Percentiles rank a stretch among this genome's conserved stretches.
phyloP scores from a whole-genome alignment of 2,329 filamentous ascomycete genomes.

The Diatrype stigma region DNA sequence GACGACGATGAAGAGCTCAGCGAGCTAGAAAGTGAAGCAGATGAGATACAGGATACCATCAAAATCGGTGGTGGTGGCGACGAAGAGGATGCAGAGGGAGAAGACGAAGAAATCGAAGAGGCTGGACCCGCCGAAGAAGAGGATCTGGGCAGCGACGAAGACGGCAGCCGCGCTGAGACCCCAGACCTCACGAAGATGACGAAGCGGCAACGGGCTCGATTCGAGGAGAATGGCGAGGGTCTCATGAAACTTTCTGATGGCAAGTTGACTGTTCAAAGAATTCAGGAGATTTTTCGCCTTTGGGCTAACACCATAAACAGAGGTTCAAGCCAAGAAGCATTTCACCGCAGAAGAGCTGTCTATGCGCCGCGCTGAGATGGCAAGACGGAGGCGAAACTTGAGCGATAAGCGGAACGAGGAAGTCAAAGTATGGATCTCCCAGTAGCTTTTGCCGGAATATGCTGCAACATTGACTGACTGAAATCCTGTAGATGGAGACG shows the following conservation, averaged over 20 bases:
- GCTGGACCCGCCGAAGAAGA: slow-evolving; percentile 33
- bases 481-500: slow-evolving; percentile 66
- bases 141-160: slow-evolving; percentile 38
- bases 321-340: slow-evolving; percentile 60
- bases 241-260: slow-evolving; percentile 58
- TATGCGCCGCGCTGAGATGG: slow-evolving; percentile 61
- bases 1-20: slow-evolving; percentile 55
- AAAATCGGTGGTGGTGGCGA: slow-evolving; percentile 33
- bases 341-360: slow-evolving; percentile 60
- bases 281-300: too few species aligned
- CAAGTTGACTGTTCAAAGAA: too few species aligned
- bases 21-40: slow-evolving; percentile 50
- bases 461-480: slow-evolving; percentile 2
- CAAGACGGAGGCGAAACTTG: slow-evolving; percentile 56
- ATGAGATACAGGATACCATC: slow-evolving; percentile 43
- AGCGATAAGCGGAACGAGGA: slow-evolving; percentile 62
- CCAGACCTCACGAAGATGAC: slow-evolving; percentile 58
- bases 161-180: slow-evolving; percentile 45
- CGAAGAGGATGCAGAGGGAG: slow-evolving; percentile 37
- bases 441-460: background rate
- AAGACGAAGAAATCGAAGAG: slow-evolving; percentile 44
- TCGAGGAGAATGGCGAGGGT: slow-evolving; percentile 52
- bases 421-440: slow-evolving; percentile 49
- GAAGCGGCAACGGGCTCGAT: slow-evolving; percentile 55
- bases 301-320: too few species aligned